Evolutionary conservation across 2,329 filamentous ascomycete genomes (phyloP).

Genomic region (Calonectria pteridis): DNA sequence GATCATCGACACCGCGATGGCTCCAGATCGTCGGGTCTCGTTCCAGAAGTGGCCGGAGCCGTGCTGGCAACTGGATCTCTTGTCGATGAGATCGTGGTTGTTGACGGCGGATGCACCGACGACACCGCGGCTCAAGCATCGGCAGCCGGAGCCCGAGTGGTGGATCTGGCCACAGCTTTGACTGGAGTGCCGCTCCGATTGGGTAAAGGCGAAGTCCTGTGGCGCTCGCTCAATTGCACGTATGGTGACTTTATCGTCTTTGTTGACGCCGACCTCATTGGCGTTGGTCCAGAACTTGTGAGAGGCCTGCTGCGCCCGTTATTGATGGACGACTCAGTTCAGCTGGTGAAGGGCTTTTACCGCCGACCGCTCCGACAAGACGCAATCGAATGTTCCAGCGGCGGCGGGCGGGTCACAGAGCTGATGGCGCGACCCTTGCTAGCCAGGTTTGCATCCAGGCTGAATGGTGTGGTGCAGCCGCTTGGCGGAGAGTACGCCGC

Average conservation of each 20-base stretch:
- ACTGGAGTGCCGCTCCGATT: neutral
- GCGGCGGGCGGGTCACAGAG: neutral
- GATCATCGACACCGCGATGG: neutral
- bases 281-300: neutral
- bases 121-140: neutral
- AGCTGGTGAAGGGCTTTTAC: neutral
- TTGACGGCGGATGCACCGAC: neutral
- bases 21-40: neutral
- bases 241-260: neutral
- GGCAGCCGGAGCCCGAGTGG: neutral
- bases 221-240: conserved; percentile 4
- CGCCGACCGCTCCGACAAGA: neutral
- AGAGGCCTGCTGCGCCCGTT: neutral
- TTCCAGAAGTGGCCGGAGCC: neutral
- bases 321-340: conserved; percentile 1
- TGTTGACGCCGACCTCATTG: neutral
- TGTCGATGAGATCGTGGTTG: neutral
- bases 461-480: neutral
- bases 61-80: neutral
- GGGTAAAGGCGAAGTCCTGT: neutral
- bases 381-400: neutral
- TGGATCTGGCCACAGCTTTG: neutral
- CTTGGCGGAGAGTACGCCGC: neutral
- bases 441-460: neutral
- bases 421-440: neutral